These are phyloP conservation scores for Fraxinus anomala DNA, from an alignment of 257 asterid species.

Conservation along the genomic window DNA sequence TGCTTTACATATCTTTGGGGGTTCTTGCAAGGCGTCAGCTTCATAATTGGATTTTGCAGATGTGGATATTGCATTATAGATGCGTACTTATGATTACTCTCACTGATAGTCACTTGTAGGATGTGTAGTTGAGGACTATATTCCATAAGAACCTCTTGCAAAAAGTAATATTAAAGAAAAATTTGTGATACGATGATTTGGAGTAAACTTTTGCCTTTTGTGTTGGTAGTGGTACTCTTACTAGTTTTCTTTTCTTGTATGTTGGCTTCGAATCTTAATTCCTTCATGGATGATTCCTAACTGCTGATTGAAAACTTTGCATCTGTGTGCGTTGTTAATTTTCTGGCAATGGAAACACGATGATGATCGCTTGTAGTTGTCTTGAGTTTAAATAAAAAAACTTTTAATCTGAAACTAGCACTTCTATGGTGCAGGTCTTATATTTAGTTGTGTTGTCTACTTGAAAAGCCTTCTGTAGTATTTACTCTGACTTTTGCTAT, in stretches of 20 bases:
- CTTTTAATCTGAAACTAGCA: not conserved
- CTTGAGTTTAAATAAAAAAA: not conserved
- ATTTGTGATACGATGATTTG: not conserved
- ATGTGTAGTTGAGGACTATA: not conserved
- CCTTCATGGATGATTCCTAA: constrained; percentile 4
- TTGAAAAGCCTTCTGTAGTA: not conserved
- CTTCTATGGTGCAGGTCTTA: not conserved
- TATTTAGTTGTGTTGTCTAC: not conserved
- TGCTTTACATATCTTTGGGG: not conserved
- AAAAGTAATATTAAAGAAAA: too few relatives aligned
- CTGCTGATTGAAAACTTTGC: not conserved
- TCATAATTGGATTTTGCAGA: not conserved
- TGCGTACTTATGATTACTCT: not conserved
- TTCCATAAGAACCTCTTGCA: not conserved
- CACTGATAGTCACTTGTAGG: not conserved
- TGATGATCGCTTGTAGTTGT: not conserved
- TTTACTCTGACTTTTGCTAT: not conserved
- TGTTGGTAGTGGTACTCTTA: not conserved
- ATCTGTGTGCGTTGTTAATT: not conserved
- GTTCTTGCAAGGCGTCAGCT: not conserved
- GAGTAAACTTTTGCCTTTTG: not conserved
- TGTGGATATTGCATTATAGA: not conserved
- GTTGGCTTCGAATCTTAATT: constrained; percentile 2
- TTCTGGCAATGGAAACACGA: constrained; percentile 2
- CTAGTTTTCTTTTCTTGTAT: constrained; percentile 1